Conservation (phyloP, 768 basidiomycete species). For the Lactarius deliciosus region DNA sequence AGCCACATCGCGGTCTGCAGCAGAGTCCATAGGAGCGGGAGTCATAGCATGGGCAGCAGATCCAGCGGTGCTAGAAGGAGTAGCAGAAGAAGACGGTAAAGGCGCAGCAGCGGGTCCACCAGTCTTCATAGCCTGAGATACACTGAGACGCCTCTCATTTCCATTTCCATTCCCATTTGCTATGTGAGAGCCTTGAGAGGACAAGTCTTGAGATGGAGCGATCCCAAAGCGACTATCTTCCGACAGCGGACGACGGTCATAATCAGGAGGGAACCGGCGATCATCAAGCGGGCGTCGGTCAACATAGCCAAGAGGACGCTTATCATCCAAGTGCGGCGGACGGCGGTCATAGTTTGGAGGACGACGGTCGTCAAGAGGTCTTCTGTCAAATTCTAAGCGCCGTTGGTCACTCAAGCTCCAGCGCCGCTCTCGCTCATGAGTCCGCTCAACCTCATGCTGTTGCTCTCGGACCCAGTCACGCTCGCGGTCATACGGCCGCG, state of each 20-base stretch:
- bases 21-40: conserved; percentile 2
- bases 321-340: conserved; percentile 29
- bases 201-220: conserved; percentile 13
- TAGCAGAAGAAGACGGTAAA: conserved; percentile 5
- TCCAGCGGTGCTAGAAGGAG: conserved; percentile 7
- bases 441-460: conserved; percentile 33
- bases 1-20: neutral
- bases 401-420: conserved; percentile 36
- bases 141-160: conserved; percentile 15
- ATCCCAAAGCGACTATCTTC: conserved; percentile 28
- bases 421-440: conserved; percentile 37
- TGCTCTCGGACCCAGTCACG: conserved; percentile 41
- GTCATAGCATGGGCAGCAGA: conserved; percentile 12
- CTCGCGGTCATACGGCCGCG: conserved; percentile 38
- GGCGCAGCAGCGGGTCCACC: neutral
- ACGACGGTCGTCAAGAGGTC: conserved; percentile 41
- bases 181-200: conserved; percentile 2
- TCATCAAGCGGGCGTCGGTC: conserved; percentile 16
- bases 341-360: conserved; percentile 32
- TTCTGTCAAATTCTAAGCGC: conserved; percentile 42
- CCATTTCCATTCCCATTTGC: conserved; percentile 20
- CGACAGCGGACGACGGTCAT: conserved; percentile 24
- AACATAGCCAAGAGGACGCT: conserved; percentile 21
- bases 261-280: conserved; percentile 19
- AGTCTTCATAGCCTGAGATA: conserved; percentile 12